These are phyloP conservation scores for Coriolopsis trogii DNA, from an alignment of 1,284 basidiomycete genomes.

Conservation along the genomic window DNA sequence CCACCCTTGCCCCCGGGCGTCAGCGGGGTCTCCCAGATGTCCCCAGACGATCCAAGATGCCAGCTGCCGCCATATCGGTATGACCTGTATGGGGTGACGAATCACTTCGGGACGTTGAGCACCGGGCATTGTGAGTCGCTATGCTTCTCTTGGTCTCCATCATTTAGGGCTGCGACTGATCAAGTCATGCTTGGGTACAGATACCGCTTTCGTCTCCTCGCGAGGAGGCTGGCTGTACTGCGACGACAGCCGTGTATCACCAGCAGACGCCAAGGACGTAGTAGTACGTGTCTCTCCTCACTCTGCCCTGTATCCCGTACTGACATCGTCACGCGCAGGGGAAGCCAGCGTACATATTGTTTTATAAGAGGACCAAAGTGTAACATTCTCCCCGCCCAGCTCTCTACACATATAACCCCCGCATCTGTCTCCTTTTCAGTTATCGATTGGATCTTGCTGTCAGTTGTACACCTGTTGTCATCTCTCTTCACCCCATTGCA, in stretches of 20 bases:
- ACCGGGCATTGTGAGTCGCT: conserved; percentile 94
- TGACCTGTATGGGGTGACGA: conserved; percentile 89
- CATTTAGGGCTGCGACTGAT: neutral
- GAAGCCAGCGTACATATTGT: conserved; percentile 87
- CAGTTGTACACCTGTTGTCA: conserved; percentile 34
- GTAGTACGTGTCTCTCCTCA: conserved; percentile 61
- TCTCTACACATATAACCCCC: conserved; percentile 24
- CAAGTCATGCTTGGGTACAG: conserved; percentile 41
- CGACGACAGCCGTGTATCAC: conserved; percentile 81
- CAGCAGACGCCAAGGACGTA: conserved; percentile 77
- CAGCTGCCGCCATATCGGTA: conserved; percentile 87
- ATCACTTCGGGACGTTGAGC: conserved; percentile 89
- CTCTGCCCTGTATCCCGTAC: neutral
- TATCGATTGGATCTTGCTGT: conserved; percentile 36
- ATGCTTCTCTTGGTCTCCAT: neutral
- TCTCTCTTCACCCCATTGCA: conserved; percentile 29
- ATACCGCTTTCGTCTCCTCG: conserved; percentile 85
- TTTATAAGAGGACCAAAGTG: conserved; percentile 74
- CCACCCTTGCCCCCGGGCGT: conserved; percentile 69
- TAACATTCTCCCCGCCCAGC: conserved; percentile 34
- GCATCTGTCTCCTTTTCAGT: conserved; percentile 33
- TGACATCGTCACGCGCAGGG: conserved; percentile 50
- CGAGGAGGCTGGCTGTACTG: conserved; percentile 85
- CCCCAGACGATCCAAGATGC: conserved; percentile 71
- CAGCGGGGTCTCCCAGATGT: conserved; percentile 45